Conservation (phyloP, 768 basidiomycete species). For the Suillus paluster region DNA sequence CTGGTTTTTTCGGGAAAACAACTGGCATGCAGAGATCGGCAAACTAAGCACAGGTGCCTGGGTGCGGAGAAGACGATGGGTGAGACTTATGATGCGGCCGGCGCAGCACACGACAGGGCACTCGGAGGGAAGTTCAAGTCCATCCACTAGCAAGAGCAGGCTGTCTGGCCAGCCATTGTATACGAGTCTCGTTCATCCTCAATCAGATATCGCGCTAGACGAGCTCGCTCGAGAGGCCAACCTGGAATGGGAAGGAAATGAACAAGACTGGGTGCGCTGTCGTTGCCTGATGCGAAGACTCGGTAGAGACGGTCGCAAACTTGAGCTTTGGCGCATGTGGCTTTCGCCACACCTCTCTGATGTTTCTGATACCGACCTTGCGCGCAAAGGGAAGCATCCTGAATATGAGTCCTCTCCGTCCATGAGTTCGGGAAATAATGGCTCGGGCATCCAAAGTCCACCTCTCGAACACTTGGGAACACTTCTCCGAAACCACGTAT, state of each 20-base stretch:
- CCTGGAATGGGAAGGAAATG: conserved; percentile 60
- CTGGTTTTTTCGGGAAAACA: conserved; percentile 67
- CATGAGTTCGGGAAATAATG: conserved; percentile 13
- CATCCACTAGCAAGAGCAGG: conserved; percentile 18
- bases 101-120: conserved; percentile 31
- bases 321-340: conserved; percentile 81
- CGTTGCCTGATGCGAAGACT: conserved; percentile 54
- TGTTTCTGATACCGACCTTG: conserved; percentile 17
- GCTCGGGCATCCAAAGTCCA: conserved; percentile 18
- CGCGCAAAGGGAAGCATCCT: conserved; percentile 50
- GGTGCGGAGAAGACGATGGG: conserved; percentile 82
- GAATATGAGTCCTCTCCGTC: conserved; percentile 38
- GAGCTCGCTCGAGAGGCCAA: conserved; percentile 28
- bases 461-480: conserved; percentile 49
- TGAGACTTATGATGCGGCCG: conserved; percentile 82
- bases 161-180: conserved; percentile 22
- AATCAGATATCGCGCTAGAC: conserved; percentile 21
- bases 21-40: conserved; percentile 71
- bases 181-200: conserved; percentile 28
- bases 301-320: conserved; percentile 69
- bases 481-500: conserved; percentile 63
- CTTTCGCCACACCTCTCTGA: conserved; percentile 45
- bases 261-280: conserved; percentile 66
- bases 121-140: conserved; percentile 4
- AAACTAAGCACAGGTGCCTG: conserved; percentile 65